Evolutionary conservation across 2,329 filamentous ascomycete species (phyloP).

Genomic region (Aureobasidium zeae): DNA sequence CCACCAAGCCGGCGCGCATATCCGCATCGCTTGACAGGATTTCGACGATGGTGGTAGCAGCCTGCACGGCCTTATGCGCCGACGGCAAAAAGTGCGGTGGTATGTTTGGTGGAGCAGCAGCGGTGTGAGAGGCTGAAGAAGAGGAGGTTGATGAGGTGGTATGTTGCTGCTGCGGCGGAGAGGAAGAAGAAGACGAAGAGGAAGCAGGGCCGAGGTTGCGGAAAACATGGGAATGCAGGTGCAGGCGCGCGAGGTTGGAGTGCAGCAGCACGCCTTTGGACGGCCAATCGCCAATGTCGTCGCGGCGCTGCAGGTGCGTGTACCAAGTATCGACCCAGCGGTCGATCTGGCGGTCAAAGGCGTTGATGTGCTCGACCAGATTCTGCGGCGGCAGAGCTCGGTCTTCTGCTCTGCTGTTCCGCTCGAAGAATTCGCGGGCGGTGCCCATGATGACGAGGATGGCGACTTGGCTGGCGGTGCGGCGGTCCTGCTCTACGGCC

Average conservation of each 20-base stretch:
- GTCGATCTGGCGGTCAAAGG: slow-evolving; percentile 35
- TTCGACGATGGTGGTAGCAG: slow-evolving; percentile 38
- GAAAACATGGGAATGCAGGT: slow-evolving; percentile 43
- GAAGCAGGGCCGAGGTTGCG: slow-evolving; percentile 29
- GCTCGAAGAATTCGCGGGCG: slow-evolving; percentile 47
- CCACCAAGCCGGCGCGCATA: slow-evolving; percentile 33
- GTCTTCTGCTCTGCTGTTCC: slow-evolving; percentile 45
- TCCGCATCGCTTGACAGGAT: slow-evolving; percentile 37
- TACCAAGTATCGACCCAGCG: slow-evolving; percentile 35
- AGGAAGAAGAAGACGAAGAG: no score
- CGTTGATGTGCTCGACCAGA: slow-evolving; percentile 44
- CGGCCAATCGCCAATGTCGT: slow-evolving; percentile 14
- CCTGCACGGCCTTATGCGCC: slow-evolving; percentile 40
- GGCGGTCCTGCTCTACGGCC: slow-evolving; percentile 46
- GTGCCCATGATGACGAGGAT: slow-evolving; percentile 50
- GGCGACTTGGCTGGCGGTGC: slow-evolving; percentile 50
- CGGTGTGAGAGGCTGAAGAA: no score
- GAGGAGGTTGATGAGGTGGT: no score
- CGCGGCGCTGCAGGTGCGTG: slow-evolving; percentile 3
- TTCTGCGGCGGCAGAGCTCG: slow-evolving; percentile 37
- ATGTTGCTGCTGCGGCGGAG: no score
- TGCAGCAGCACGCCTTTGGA: slow-evolving; percentile 34
- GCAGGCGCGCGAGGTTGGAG: slow-evolving; percentile 46
- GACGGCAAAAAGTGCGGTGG: slow-evolving; percentile 40
- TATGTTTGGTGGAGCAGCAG: slow-evolving; percentile 39